Conservation (phyloP, 495 filamentous ascomycete genomes). For the Aspergillus kassunensis region DNA sequence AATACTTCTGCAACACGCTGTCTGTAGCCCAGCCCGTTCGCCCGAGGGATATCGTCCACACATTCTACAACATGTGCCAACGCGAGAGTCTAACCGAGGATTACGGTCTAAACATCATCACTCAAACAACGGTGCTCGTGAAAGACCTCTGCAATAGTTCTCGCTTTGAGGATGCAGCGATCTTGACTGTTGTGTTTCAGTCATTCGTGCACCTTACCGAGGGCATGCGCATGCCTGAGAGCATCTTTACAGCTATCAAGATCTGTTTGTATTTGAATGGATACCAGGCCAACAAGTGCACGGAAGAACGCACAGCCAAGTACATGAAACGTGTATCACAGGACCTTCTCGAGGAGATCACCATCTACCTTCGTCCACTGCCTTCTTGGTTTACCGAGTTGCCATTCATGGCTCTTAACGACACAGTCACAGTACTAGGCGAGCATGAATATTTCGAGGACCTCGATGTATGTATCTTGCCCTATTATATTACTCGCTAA, state of each 20-base stretch:
- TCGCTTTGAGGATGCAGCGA: conserved; percentile 49
- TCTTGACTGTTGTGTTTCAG: conserved; percentile 50
- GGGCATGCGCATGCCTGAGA: conserved; percentile 44
- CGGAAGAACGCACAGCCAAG: conserved; percentile 38
- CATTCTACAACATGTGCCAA: conserved; percentile 51
- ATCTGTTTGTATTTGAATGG: conserved; percentile 51
- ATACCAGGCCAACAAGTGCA: conserved; percentile 37
- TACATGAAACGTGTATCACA: conserved; percentile 52
- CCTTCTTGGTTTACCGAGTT: conserved; percentile 52
- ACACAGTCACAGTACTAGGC: conserved; percentile 53
- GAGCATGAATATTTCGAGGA: conserved; percentile 56
- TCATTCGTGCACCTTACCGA: conserved; percentile 54
- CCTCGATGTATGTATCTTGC: conserved; percentile 45
- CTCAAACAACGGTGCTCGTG: conserved; percentile 35
- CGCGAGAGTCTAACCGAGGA: conserved; percentile 42
- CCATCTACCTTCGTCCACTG: conserved; percentile 45
- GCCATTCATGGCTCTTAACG: conserved; percentile 48
- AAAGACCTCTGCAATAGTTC: conserved; percentile 38
- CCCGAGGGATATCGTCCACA: conserved; percentile 33
- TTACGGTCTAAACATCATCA: conserved; percentile 39
- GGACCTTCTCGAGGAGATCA: conserved; percentile 48
- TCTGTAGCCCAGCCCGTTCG: conserved; percentile 38
- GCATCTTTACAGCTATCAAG: conserved; percentile 52
- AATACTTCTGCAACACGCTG: conserved; percentile 52
- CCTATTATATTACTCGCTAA: not conserved